Evolutionary conservation across 1,284 basidiomycete genomes (phyloP).

Genomic region (Boletus nobilissimus): DNA sequence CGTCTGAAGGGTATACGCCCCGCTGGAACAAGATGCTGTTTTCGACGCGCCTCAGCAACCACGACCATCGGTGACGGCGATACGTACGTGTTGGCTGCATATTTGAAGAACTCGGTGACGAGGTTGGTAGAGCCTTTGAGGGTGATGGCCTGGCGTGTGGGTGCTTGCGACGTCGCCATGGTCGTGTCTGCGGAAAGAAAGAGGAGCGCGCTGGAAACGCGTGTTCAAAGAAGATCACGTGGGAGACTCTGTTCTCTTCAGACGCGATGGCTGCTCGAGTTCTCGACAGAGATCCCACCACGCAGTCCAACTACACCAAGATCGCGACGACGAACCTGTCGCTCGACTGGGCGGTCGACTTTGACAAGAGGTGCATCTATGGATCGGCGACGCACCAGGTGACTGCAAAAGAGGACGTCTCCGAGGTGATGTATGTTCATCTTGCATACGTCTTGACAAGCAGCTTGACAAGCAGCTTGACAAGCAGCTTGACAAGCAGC

Average conservation of each 20-base stretch:
- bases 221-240: slow-evolving; percentile 29
- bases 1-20: slow-evolving; percentile 96
- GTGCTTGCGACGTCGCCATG: slow-evolving; percentile 71
- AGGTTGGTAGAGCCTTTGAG: slow-evolving; percentile 95
- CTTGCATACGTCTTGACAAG: too few relatives aligned
- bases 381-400: slow-evolving; percentile 82
- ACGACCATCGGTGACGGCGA: not conserved
- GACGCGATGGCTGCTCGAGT: slow-evolving; percentile 14
- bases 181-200: not conserved
- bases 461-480: too few relatives aligned
- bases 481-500: too few relatives aligned
- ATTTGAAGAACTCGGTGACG: slow-evolving; percentile 99
- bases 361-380: slow-evolving; percentile 69
- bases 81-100: slow-evolving; percentile 91
- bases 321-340: slow-evolving; percentile 75
- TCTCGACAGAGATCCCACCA: slow-evolving; percentile 59
- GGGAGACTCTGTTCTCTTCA: not conserved
- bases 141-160: slow-evolving; percentile 82
- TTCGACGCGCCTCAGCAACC: too few relatives aligned
- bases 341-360: slow-evolving; percentile 90
- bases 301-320: slow-evolving; percentile 83
- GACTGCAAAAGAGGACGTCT: slow-evolving; percentile 67
- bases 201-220: not conserved
- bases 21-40: slow-evolving; percentile 94
- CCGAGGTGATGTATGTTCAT: slow-evolving; percentile 68